Evolutionary conservation across 192 early-diverging fungal species (phyloP).

Genomic region (Thamnidium elegans): DNA sequence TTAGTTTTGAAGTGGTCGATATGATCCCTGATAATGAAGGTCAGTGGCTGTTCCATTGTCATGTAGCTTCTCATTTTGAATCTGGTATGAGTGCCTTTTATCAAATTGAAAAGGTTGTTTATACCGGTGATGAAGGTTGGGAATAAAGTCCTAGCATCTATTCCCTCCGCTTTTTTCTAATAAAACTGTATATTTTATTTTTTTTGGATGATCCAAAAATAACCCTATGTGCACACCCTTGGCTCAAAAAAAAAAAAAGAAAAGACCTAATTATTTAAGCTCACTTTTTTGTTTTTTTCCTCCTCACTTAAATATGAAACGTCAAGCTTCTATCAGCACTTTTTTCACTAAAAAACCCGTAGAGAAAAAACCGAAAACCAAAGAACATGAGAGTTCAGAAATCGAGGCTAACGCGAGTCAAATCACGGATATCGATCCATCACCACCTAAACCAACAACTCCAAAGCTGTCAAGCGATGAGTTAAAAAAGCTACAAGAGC

Average conservation of each 20-base stretch:
- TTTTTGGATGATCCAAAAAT: too few species aligned
- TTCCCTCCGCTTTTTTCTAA: too few species aligned
- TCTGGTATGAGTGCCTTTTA: constrained; percentile 45
- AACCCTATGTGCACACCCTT: too few species aligned
- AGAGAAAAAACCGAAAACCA: background rate
- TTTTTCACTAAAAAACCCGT: background rate
- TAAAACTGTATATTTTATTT: too few species aligned
- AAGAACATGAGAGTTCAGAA: background rate
- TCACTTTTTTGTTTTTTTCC: too few species aligned
- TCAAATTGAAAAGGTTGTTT: constrained; percentile 34
- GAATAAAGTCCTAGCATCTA: constrained; percentile 2
- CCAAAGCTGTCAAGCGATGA: background rate
- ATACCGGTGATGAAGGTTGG: constrained; percentile 37
- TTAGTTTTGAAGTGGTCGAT: constrained; percentile 35
- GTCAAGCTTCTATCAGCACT: background rate
- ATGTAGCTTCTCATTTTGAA: constrained; percentile 39
- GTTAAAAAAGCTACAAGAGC: background rate
- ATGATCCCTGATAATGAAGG: constrained; percentile 45
- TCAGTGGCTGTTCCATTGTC: constrained; percentile 46
- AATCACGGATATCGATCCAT: background rate
- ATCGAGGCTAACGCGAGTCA: background rate
- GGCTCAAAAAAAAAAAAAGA: background rate
- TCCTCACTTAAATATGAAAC: background rate
- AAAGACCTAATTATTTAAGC: too few species aligned
- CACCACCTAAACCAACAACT: background rate